Evolutionary conservation across 2,329 filamentous ascomycete genomes (phyloP).

Genomic region (Trichoderma pleuroti): DNA sequence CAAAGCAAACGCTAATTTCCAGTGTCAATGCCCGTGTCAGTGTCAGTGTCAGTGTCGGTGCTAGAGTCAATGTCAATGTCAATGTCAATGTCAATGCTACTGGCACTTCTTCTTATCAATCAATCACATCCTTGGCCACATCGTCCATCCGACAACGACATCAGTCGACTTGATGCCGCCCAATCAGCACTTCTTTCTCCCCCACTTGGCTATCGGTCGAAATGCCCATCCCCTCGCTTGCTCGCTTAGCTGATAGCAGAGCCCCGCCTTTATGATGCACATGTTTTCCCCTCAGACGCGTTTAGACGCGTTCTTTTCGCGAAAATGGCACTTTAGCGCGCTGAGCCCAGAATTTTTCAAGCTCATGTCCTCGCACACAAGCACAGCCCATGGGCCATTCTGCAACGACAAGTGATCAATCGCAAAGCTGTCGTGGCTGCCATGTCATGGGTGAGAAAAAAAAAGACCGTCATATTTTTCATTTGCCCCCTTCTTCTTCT

Average conservation of each 20-base stretch:
- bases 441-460: neutral
- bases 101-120: no score
- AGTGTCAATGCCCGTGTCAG: neutral
- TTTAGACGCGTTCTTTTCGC: constrained; percentile 14
- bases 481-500: neutral
- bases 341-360: neutral
- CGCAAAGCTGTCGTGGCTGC: constrained; percentile 1
- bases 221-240: neutral
- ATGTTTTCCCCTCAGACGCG: constrained; percentile 10
- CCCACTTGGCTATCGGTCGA: neutral
- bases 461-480: neutral
- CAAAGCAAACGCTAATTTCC: neutral
- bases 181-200: neutral
- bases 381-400: neutral
- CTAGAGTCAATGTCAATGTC: neutral
- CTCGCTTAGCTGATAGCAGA: constrained; percentile 10
- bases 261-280: constrained; percentile 14
- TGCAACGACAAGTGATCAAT: constrained; percentile 10
- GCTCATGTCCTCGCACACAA: neutral
- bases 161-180: neutral
- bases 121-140: neutral
- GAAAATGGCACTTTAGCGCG: constrained; percentile 10
- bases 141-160: neutral
- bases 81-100: no score
- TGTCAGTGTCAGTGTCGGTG: neutral